A percentile compares a stretch with the other conserved stretches of the same genome.
phyloP scores from a whole-genome alignment of 169 alveolate genomes.

The Eimeria acervulina region DNA sequence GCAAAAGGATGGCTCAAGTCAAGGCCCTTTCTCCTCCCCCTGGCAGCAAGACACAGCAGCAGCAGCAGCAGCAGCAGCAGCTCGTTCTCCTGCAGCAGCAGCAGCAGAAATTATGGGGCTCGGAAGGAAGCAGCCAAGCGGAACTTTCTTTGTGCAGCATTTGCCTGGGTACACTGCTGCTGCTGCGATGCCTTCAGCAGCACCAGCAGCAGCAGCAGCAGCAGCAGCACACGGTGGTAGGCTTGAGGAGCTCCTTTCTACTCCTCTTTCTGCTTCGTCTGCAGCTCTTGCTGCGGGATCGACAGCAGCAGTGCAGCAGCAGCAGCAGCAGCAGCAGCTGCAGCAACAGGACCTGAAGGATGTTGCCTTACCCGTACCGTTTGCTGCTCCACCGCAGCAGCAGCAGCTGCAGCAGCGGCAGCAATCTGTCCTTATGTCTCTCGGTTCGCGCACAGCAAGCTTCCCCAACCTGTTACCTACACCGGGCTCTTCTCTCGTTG shows the following conservation, averaged over 20 bases:
- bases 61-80: slow-evolving; percentile 24
- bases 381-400: neutral
- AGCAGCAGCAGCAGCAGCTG: slow-evolving; percentile 26
- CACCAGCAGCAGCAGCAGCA: neutral
- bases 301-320: slow-evolving; percentile 24
- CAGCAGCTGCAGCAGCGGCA: slow-evolving; percentile 32
- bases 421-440: neutral
- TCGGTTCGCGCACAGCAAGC: neutral
- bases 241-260: neutral
- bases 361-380: slow-evolving; percentile 13
- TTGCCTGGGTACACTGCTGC: neutral
- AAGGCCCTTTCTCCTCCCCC: neutral
- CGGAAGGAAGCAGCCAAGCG: neutral
- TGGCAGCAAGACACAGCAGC: slow-evolving; percentile 7
- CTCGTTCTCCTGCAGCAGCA: neutral
- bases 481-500: neutral
- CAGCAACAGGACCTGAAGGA: neutral
- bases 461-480: neutral
- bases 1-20: neutral
- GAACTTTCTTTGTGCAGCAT: neutral
- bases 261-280: neutral
- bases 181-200: neutral
- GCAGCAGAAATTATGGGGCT: neutral
- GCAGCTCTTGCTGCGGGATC: slow-evolving; percentile 6
- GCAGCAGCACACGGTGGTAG: neutral